Conservation (phyloP, 2,329 filamentous ascomycete genomes). For the Colletotrichum destructivum region DNA sequence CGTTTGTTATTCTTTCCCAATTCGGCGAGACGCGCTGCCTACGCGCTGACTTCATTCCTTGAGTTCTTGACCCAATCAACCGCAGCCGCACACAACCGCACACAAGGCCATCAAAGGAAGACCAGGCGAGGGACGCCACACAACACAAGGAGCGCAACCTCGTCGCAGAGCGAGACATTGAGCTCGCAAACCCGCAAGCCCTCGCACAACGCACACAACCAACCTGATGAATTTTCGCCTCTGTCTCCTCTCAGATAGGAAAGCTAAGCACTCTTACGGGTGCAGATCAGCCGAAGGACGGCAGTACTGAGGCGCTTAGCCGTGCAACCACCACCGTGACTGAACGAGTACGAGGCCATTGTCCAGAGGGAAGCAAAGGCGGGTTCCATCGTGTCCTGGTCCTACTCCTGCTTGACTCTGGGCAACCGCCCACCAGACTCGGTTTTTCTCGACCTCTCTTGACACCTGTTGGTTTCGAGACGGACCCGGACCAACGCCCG, state of each 20-base stretch:
- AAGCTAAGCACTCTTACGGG: conserved; percentile 18
- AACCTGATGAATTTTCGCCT: background rate
- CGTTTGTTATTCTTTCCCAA: conserved; percentile 41
- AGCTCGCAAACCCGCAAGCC: background rate
- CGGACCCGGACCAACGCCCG: conserved; percentile 28
- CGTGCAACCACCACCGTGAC: conserved; percentile 31
- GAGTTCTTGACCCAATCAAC: conserved; percentile 31
- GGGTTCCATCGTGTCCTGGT: conserved; percentile 9
- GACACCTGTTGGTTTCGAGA: conserved; percentile 34
- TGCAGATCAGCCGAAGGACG: conserved; percentile 37
- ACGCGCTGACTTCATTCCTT: conserved; percentile 40
- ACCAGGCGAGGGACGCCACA: conserved; percentile 23
- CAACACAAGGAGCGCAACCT: conserved; percentile 19
- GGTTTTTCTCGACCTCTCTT: conserved; percentile 25
- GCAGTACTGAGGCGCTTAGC: conserved; percentile 32
- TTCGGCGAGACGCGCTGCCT: conserved; percentile 25
- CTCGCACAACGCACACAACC: conserved; percentile 6
- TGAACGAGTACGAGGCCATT: conserved; percentile 21
- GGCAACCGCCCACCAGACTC: conserved; percentile 11
- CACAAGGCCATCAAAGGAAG: conserved; percentile 27
- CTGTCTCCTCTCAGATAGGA: conserved; percentile 26
- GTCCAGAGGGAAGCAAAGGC: conserved; percentile 22
- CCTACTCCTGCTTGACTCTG: background rate
- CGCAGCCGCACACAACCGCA: conserved; percentile 21
- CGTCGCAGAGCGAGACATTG: conserved; percentile 32